Evolutionary conservation across 495 filamentous ascomycete genomes (phyloP).

Genomic region (Podospora anserina): DNA sequence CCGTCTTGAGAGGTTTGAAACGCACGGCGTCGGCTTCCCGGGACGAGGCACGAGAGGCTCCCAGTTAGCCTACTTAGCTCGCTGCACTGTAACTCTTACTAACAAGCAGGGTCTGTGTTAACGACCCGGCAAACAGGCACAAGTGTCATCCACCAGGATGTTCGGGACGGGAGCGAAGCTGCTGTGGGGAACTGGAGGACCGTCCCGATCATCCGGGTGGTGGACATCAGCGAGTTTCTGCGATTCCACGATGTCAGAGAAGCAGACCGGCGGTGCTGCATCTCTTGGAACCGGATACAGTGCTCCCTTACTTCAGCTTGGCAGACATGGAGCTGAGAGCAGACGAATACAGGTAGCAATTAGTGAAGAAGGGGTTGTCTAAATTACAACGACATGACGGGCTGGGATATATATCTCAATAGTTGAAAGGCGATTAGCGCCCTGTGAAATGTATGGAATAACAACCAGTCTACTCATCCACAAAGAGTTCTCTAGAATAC

Average conservation of each 20-base stretch:
- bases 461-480: no score
- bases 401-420: no score
- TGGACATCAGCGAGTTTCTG: background rate
- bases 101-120: conserved; percentile 4
- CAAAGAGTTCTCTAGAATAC: no score
- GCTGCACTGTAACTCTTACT: conserved; percentile 2
- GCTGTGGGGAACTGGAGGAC: conserved; percentile 13
- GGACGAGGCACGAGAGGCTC: background rate
- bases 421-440: no score
- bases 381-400: no score
- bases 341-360: no score
- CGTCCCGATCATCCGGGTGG: conserved; percentile 6
- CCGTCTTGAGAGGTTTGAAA: background rate
- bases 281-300: background rate
- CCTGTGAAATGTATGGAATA: no score
- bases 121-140: conserved; percentile 2
- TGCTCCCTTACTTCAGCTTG: background rate
- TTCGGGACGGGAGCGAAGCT: conserved; percentile 5
- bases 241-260: background rate
- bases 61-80: background rate
- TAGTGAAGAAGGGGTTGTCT: no score
- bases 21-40: background rate
- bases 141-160: conserved; percentile 8
- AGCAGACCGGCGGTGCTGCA: background rate
- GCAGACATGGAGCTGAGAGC: no score